These are phyloP conservation scores for Cyphellophora europaea DNA, from an alignment of 2,329 filamentous ascomycete species.

Conservation along the genomic window DNA sequence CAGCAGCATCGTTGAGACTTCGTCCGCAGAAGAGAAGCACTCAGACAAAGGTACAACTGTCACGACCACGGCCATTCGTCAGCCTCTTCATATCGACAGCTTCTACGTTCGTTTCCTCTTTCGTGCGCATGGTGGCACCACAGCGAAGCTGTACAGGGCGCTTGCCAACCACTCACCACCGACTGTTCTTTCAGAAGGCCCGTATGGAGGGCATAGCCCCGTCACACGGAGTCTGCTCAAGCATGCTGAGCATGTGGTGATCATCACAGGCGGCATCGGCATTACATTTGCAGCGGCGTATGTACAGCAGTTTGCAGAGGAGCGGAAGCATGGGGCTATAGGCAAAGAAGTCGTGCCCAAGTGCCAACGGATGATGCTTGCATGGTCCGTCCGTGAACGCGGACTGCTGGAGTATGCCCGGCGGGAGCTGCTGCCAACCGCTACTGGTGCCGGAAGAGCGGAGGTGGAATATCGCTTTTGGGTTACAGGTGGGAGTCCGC, in stretches of 20 bases:
- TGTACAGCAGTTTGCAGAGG: constrained; percentile 6
- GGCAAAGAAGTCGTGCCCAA: not conserved
- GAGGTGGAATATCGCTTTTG: constrained; percentile 4
- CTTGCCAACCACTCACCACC: not conserved
- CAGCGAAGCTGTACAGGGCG: not conserved
- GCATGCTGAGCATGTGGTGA: constrained; percentile 21
- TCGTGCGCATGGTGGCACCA: constrained; percentile 5
- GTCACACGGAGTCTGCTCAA: constrained; percentile 2
- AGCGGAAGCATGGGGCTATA: not conserved
- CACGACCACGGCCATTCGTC: not conserved
- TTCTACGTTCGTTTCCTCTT: constrained; percentile 7
- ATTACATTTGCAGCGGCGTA: constrained; percentile 20
- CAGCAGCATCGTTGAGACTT: not conserved
- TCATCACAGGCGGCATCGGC: constrained; percentile 28
- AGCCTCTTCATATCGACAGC: not conserved
- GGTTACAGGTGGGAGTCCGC: constrained; percentile 2
- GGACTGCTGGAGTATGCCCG: constrained; percentile 4
- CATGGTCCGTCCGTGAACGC: constrained; percentile 8
- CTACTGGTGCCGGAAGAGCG: not conserved
- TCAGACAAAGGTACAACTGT: not conserved
- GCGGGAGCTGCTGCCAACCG: constrained; percentile 1
- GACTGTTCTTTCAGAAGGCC: constrained; percentile 6
- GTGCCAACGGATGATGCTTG: constrained; percentile 4
- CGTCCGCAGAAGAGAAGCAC: not conserved
- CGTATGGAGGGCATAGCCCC: constrained; percentile 7